Evolutionary conservation across 2,329 filamentous ascomycete species (phyloP).

Genomic region (Ophiostoma piceae): DNA sequence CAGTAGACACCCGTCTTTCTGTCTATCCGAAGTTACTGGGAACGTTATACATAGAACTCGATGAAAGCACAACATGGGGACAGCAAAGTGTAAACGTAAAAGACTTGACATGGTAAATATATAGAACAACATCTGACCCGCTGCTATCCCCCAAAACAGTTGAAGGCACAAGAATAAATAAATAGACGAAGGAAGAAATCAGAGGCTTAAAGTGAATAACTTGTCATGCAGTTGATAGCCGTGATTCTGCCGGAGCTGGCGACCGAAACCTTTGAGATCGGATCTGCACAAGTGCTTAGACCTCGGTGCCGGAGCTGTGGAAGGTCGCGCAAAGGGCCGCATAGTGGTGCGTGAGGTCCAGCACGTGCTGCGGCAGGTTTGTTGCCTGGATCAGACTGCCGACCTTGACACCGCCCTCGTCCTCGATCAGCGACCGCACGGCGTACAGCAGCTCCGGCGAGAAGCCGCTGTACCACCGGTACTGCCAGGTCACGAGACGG

Average conservation of each 20-base stretch:
- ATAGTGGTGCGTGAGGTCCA: conserved; percentile 94
- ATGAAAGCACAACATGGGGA: not conserved
- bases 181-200: not conserved
- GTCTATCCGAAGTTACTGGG: not conserved
- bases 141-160: conserved; percentile 3
- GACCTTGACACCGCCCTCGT: conserved; percentile 95
- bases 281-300: conserved; percentile 46
- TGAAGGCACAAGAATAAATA: not conserved
- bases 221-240: not conserved
- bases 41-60: not conserved
- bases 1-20: not conserved
- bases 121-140: not conserved
- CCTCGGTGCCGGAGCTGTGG: conserved; percentile 86
- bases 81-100: not conserved
- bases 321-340: conserved; percentile 92
- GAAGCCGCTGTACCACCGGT: conserved; percentile 99
- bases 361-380: conserved; percentile 82
- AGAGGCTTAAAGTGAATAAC: not conserved
- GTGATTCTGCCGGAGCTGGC: not conserved
- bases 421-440: conserved; percentile 89
- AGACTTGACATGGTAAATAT: not conserved
- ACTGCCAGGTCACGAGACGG: conserved; percentile 92
- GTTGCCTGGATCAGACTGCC: conserved; percentile 96
- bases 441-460: conserved; percentile 84
- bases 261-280: not conserved